These are phyloP conservation scores for Cercophora newfieldiana DNA, from an alignment of 495 filamentous ascomycete genomes.

Conservation along the genomic window DNA sequence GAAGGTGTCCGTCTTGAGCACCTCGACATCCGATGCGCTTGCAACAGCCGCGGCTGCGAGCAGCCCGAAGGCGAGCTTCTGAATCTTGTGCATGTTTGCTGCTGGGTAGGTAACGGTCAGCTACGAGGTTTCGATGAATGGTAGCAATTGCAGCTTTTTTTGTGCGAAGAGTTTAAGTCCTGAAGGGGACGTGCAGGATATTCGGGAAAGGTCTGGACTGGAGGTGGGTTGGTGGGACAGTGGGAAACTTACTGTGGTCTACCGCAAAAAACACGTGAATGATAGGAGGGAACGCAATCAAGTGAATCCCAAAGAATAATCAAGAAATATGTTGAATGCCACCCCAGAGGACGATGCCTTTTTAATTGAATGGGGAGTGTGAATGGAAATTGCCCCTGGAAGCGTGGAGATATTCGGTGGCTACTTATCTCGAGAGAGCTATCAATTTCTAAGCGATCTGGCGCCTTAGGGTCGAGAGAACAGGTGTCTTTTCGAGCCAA, in stretches of 20 bases:
- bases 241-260: constrained; percentile 30
- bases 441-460: constrained; percentile 30
- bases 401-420: constrained; percentile 13
- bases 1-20: constrained; percentile 84
- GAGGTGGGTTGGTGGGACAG: not conserved
- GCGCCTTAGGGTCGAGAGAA: constrained; percentile 27
- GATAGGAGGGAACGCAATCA: constrained; percentile 12
- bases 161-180: constrained; percentile 1
- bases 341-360: constrained; percentile 19
- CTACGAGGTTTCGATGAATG: not conserved
- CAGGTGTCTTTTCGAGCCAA: constrained; percentile 35
- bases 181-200: not conserved
- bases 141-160: not conserved
- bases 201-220: not conserved
- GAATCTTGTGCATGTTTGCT: constrained; percentile 31
- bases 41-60: constrained; percentile 64
- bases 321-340: constrained; percentile 18
- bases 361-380: constrained; percentile 20
- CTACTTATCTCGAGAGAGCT: constrained; percentile 29
- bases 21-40: constrained; percentile 73
- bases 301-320: constrained; percentile 18
- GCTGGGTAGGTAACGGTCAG: not conserved
- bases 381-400: constrained; percentile 14
- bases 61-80: constrained; percentile 49
- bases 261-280: constrained; percentile 29